Evolutionary conservation across 306 rosid genomes (phyloP).

Genomic region (Castanea sativa): DNA sequence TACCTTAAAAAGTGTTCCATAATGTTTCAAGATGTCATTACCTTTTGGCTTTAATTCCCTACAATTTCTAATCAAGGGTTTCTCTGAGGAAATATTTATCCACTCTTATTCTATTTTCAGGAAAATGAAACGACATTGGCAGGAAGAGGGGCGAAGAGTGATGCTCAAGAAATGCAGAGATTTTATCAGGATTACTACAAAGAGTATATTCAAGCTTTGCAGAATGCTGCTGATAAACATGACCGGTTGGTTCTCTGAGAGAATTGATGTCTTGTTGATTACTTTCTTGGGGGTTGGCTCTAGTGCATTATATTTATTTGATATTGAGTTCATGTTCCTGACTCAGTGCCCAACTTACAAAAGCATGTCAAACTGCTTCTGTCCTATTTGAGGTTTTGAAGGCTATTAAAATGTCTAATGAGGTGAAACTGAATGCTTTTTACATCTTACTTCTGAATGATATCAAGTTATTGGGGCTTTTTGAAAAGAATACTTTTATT

Average conservation of each 20-base stretch:
- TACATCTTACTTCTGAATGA: not conserved
- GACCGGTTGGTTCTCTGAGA: slow-evolving; percentile 67
- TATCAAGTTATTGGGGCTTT: not conserved
- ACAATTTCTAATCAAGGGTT: slow-evolving; percentile 1
- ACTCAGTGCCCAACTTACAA: slow-evolving; percentile 83
- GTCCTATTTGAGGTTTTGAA: slow-evolving; percentile 89
- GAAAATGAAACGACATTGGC: slow-evolving; percentile 79
- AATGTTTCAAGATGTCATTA: not conserved
- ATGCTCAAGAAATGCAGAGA: slow-evolving; percentile 92
- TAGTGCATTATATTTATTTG: slow-evolving; percentile 1
- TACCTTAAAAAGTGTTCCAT: not conserved
- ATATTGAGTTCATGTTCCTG: slow-evolving; percentile 27
- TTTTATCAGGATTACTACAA: slow-evolving; percentile 81
- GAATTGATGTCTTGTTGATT: slow-evolving; percentile 16
- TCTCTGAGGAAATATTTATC: slow-evolving; percentile 13
- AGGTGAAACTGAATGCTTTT: slow-evolving; percentile 45
- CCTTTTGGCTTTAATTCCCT: not conserved
- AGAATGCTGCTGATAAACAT: slow-evolving; percentile 66
- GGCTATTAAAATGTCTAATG: slow-evolving; percentile 70
- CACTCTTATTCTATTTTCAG: slow-evolving; percentile 34
- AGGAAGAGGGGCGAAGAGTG: slow-evolving; percentile 70
- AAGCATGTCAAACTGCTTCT: slow-evolving; percentile 91
- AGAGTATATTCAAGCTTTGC: slow-evolving; percentile 80
- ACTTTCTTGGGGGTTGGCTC: slow-evolving; percentile 18
- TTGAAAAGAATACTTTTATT: not conserved